phyloP scores from a whole-genome alignment of 805 yeast genomes.

The Ascoidea tarda region DNA sequence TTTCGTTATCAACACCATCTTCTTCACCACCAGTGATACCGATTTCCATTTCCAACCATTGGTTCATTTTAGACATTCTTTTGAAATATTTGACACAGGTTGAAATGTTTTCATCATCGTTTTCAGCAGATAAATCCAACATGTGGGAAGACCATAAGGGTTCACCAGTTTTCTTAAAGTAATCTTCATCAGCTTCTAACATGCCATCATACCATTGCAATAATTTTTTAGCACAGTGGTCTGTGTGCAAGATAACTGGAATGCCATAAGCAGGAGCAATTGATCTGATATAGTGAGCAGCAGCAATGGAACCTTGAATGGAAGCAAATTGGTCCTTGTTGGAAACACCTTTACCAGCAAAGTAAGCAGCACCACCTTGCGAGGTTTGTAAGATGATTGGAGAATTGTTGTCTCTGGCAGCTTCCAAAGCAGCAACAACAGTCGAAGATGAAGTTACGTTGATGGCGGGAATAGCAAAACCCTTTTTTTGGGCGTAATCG shows the following conservation, averaged over 20 bases:
- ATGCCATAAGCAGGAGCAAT: constrained; percentile 94
- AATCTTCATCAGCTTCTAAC: constrained; percentile 92
- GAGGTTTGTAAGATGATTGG: constrained; percentile 97
- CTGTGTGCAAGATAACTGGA: constrained; percentile 95
- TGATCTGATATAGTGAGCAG: constrained; percentile 94
- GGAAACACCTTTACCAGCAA: constrained; percentile 97
- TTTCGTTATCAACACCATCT: constrained; percentile 99
- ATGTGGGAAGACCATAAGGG: constrained; percentile 98
- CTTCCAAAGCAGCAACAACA: constrained; percentile 92
- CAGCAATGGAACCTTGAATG: constrained; percentile 89
- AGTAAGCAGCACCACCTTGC: constrained; percentile 99
- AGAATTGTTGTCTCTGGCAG: constrained; percentile 86
- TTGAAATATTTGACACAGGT: constrained; percentile 90
- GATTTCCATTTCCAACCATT: constrained; percentile 99
- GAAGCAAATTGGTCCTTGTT: constrained; percentile 92
- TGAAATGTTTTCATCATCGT: constrained; percentile 90
- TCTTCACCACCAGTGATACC: constrained; percentile 99
- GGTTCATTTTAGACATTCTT: constrained; percentile 87
- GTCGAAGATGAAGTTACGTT: constrained; percentile 97
- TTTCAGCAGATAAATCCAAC: constrained; percentile 95
- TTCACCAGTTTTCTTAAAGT: constrained; percentile 74
- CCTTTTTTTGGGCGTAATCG: constrained; percentile 84
- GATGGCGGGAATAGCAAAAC: constrained; percentile 96
- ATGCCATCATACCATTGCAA: constrained; percentile 98
- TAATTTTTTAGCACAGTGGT: constrained; percentile 97